A percentile compares a stretch with the other conserved stretches of the same genome.
Conservation (phyloP, 371 early-diverging fungal species). For the Thermomucor indicae-seudaticae region DNA sequence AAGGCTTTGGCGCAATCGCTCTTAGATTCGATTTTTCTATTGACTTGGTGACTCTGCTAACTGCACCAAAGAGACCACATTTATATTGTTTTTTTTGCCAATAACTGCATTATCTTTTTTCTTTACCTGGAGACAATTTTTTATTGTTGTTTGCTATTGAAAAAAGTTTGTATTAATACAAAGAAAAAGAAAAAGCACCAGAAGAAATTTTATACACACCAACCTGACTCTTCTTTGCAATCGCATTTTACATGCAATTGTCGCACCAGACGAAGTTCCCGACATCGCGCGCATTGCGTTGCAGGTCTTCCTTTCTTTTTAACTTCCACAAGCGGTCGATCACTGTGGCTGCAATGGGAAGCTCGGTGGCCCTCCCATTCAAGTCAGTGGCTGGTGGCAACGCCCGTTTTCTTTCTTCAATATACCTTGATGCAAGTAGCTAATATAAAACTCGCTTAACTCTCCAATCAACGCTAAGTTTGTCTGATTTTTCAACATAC, state of each 20-base stretch:
- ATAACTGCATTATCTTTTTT: background rate
- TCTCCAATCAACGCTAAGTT: no score
- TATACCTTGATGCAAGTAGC: slow-evolving; percentile 43
- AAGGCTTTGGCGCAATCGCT: slow-evolving; percentile 17
- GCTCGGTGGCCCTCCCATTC: slow-evolving; percentile 57
- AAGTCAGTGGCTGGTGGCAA: no score
- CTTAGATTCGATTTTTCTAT: slow-evolving; percentile 2
- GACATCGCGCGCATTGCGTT: slow-evolving; percentile 75
- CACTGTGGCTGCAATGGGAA: slow-evolving; percentile 52
- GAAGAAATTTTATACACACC: no score
- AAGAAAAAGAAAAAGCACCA: no score
- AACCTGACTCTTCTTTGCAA: slow-evolving; percentile 41
- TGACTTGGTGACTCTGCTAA: no score
- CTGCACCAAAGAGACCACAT: no score
- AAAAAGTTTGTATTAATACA: no score
- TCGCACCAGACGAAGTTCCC: slow-evolving; percentile 64
- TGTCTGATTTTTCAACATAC: slow-evolving; percentile 10
- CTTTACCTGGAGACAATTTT: background rate
- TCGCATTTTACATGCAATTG: slow-evolving; percentile 75
- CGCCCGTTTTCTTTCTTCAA: background rate
- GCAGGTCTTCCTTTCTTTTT: slow-evolving; percentile 77
- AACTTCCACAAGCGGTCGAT: slow-evolving; percentile 64
- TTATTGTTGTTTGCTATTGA: no score
- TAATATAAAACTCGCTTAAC: no score
- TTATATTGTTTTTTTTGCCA: no score